A percentile compares a stretch with the other conserved stretches of the same genome.
Evolutionary conservation across 441 rosid genomes (phyloP).

Genomic region (Syzygium malaccense): DNA sequence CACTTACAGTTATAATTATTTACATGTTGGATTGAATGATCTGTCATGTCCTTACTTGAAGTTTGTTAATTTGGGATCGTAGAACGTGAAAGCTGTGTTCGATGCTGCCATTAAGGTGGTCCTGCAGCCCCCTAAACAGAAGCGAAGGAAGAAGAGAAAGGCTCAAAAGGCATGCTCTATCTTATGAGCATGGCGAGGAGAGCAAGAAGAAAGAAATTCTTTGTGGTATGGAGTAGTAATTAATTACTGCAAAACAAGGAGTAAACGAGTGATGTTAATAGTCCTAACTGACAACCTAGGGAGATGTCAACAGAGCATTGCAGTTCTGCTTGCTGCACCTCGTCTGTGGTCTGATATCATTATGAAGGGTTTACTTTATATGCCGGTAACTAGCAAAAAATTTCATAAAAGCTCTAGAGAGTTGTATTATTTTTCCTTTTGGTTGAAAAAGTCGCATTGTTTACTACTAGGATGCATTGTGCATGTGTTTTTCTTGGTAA

Average conservation of each 20-base stretch:
- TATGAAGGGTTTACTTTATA: not conserved
- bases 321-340: not conserved
- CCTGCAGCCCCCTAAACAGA: not conserved
- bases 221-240: not conserved
- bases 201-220: not conserved
- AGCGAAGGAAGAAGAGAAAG: not conserved
- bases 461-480: not conserved
- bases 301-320: not conserved
- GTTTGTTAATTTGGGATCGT: not conserved
- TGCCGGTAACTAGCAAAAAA: not conserved
- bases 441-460: not conserved
- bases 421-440: not conserved
- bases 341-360: not conserved
- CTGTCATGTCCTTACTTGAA: not conserved
- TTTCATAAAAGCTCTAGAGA: not conserved
- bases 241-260: not conserved
- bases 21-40: not conserved
- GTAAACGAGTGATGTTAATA: not conserved
- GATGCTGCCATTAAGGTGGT: constrained; percentile 1
- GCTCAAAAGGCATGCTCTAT: not conserved
- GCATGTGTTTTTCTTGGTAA: not conserved
- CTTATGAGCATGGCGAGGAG: not conserved
- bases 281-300: not conserved
- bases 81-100: not conserved
- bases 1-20: not conserved